Percentiles rank a stretch among this genome's conserved stretches.
Conservation (phyloP, 345 rosid genomes). For the Euphorbia lathyris region DNA sequence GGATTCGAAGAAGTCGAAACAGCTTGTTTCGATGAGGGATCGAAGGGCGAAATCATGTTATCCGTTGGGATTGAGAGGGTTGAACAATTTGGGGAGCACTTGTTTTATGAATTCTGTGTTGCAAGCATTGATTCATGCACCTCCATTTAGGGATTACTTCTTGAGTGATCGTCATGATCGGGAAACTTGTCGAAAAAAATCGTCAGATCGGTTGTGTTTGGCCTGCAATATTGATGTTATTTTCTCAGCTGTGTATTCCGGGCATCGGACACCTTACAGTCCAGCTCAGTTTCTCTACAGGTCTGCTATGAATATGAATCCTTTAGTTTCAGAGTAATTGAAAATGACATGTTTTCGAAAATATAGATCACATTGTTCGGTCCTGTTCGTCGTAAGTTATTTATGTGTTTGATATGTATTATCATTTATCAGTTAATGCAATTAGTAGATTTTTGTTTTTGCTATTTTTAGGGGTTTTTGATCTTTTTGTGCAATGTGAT, state of each 20-base stretch:
- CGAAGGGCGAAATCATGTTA: slow-evolving; percentile 30
- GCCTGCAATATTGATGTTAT: slow-evolving; percentile 25
- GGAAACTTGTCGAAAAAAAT: slow-evolving; percentile 23
- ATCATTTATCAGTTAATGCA: no score
- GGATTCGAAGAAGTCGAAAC: slow-evolving; percentile 51
- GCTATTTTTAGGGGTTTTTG: not conserved
- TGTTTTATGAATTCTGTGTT: slow-evolving; percentile 34
- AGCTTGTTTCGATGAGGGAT: slow-evolving; percentile 21
- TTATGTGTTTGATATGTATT: no score
- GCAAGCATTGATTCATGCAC: slow-evolving; percentile 33
- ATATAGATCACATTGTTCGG: no score
- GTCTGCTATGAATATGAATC: slow-evolving; percentile 21
- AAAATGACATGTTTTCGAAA: not conserved
- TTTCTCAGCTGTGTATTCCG: slow-evolving; percentile 23
- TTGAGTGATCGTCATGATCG: slow-evolving; percentile 25
- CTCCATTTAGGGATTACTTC: slow-evolving; percentile 29
- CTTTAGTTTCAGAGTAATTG: slow-evolving; percentile 12
- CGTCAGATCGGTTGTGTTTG: slow-evolving; percentile 25
- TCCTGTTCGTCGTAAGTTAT: no score
- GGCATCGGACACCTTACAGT: slow-evolving; percentile 30
- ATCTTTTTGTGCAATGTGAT: not conserved
- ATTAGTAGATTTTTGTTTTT: no score
- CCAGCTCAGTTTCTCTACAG: slow-evolving; percentile 35
- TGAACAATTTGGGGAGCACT: slow-evolving; percentile 33
- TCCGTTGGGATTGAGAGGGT: slow-evolving; percentile 31